These are phyloP conservation scores for Scleromitrula shiraiana DNA, from an alignment of 2,329 filamentous ascomycete species.

Conservation along the genomic window DNA sequence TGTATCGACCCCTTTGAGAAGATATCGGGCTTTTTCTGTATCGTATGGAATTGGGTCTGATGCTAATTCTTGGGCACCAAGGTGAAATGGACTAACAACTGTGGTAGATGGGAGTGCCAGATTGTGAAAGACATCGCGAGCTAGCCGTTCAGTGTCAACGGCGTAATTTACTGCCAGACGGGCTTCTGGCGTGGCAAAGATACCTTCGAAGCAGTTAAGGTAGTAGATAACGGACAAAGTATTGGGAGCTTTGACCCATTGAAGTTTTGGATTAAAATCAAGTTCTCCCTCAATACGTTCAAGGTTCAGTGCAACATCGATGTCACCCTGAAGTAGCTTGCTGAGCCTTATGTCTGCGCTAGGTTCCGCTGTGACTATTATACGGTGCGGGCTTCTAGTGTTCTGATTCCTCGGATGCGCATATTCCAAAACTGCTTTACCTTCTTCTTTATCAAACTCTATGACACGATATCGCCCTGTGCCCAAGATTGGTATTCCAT, in stretches of 20 bases:
- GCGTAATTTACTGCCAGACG: background rate
- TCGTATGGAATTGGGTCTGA: background rate
- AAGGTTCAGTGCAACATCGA: background rate
- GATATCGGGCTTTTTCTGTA: background rate
- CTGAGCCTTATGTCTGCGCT: background rate
- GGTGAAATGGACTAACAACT: background rate
- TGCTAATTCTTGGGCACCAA: background rate
- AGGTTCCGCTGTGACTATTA: background rate
- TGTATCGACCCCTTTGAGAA: background rate
- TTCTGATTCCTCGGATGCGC: background rate
- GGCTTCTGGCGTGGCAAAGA: background rate
- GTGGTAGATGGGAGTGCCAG: background rate
- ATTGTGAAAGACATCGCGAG: background rate
- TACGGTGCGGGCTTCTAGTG: background rate
- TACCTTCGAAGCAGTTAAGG: background rate
- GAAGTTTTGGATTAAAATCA: background rate
- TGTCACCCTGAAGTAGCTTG: background rate
- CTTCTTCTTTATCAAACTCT: background rate
- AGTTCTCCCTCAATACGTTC: background rate
- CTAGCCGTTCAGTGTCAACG: background rate
- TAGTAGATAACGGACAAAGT: background rate
- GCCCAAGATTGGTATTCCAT: background rate
- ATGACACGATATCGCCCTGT: background rate
- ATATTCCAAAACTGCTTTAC: background rate
- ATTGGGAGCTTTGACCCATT: background rate